Evolutionary conservation across 805 yeast genomes (phyloP).

Genomic region (Komagataella mondaviorum): DNA sequence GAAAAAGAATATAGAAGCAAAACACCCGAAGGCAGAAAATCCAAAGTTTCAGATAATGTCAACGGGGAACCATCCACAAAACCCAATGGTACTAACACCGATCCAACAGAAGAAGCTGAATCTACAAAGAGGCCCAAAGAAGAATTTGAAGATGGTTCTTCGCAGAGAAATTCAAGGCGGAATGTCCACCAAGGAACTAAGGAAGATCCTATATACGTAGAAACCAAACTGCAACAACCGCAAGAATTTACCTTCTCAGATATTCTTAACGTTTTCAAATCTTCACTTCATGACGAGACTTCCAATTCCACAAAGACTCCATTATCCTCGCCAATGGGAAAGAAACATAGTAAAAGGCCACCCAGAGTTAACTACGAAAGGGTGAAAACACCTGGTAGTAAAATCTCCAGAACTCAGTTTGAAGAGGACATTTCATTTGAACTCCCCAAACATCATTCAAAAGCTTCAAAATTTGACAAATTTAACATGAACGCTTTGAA

Average conservation of each 20-base stretch:
- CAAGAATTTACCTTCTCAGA: neutral
- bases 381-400: neutral
- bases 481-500: neutral
- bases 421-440: neutral
- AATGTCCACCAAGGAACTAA: neutral
- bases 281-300: neutral
- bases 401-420: neutral
- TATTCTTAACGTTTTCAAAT: neutral
- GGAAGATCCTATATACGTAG: neutral
- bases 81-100: neutral
- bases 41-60: neutral
- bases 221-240: neutral
- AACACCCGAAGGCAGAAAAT: neutral
- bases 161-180: neutral
- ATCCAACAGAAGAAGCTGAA: neutral
- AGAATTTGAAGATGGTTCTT: neutral
- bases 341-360: neutral
- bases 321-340: neutral
- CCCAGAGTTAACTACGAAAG: neutral
- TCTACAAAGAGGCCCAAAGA: neutral
- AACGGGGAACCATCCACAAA: neutral
- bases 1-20: neutral
- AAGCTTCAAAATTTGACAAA: neutral
- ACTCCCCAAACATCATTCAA: neutral
- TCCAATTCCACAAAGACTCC: neutral